These are phyloP conservation scores for Podaxis carcinomalis DNA, from an alignment of 768 basidiomycete species.

Conservation along the genomic window DNA sequence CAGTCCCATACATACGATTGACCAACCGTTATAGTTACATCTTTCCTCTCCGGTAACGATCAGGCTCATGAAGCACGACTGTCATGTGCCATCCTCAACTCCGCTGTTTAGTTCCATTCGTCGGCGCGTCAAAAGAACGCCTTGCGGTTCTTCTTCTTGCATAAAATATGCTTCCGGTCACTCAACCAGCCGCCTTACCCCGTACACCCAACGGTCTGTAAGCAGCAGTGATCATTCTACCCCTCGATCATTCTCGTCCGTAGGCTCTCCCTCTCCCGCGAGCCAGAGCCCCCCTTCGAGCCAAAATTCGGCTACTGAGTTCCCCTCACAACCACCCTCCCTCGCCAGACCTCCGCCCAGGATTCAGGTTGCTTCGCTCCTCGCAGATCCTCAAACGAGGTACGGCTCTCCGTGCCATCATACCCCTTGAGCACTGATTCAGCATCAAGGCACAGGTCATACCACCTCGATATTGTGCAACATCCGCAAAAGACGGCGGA, in stretches of 20 bases:
- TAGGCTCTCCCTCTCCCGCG: constrained; percentile 4
- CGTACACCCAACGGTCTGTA: constrained; percentile 7
- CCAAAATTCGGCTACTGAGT: constrained; percentile 10
- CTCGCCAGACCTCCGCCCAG: constrained; percentile 41
- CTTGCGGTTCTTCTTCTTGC: constrained; percentile 10
- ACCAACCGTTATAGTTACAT: constrained; percentile 12
- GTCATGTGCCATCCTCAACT: constrained; percentile 24
- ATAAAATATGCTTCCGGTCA: constrained; percentile 20
- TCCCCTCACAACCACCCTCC: constrained; percentile 23
- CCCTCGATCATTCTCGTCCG: constrained; percentile 6
- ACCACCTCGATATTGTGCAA: constrained; percentile 82
- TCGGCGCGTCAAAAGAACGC: constrained; percentile 21
- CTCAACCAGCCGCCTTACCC: neutral
- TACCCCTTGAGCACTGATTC: neutral
- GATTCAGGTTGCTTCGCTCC: constrained; percentile 55
- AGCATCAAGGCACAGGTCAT: constrained; percentile 39
- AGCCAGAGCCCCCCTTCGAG: constrained; percentile 13
- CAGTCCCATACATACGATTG: constrained; percentile 3
- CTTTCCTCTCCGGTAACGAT: constrained; percentile 15
- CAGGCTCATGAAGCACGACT: constrained; percentile 15
- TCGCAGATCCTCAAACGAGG: constrained; percentile 53
- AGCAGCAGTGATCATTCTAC: constrained; percentile 13
- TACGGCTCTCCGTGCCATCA: constrained; percentile 22
- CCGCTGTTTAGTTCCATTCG: constrained; percentile 19
- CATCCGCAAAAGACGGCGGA: constrained; percentile 81